Evolutionary conservation across 768 basidiomycete genomes (phyloP).

Genomic region (Serendipita sp.): DNA sequence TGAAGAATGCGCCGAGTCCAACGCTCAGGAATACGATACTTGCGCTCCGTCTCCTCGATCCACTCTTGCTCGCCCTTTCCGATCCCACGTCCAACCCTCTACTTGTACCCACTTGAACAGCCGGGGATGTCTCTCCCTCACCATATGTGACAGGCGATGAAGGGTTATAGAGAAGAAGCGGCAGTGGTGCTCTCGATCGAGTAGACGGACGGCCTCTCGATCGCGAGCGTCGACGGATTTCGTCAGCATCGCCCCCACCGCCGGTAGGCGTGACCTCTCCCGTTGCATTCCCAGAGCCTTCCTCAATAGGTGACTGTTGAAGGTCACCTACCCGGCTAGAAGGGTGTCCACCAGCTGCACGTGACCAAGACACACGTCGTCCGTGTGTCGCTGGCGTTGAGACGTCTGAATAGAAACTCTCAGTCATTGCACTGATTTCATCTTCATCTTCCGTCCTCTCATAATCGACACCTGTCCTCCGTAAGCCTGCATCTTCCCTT

Average conservation of each 20-base stretch:
- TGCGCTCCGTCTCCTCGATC: constrained; percentile 31
- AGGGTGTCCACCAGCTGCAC: neutral
- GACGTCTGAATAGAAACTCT: constrained; percentile 63
- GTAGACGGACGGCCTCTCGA: neutral
- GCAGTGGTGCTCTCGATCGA: neutral
- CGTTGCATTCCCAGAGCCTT: neutral
- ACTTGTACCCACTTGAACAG: too few species aligned
- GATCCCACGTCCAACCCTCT: constrained; percentile 17
- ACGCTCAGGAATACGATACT: constrained; percentile 70
- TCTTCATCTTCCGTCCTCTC: constrained; percentile 33
- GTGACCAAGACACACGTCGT: constrained; percentile 45
- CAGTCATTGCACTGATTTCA: constrained; percentile 41
- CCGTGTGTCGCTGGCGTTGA: constrained; percentile 13
- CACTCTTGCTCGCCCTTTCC: constrained; percentile 8
- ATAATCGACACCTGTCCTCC: constrained; percentile 27
- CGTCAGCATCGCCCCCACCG: neutral
- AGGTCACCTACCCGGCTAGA: neutral
- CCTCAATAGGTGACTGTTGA: constrained; percentile 4
- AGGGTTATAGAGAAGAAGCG: neutral
- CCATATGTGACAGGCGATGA: neutral
- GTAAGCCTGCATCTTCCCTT: constrained; percentile 7
- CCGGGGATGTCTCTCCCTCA: too few species aligned
- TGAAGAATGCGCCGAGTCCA: neutral
- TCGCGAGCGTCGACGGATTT: neutral
- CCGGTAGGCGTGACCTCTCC: neutral